Evolutionary conservation across 2,329 filamentous ascomycete species (phyloP).

Genomic region (Arthrinium phaeospermum): DNA sequence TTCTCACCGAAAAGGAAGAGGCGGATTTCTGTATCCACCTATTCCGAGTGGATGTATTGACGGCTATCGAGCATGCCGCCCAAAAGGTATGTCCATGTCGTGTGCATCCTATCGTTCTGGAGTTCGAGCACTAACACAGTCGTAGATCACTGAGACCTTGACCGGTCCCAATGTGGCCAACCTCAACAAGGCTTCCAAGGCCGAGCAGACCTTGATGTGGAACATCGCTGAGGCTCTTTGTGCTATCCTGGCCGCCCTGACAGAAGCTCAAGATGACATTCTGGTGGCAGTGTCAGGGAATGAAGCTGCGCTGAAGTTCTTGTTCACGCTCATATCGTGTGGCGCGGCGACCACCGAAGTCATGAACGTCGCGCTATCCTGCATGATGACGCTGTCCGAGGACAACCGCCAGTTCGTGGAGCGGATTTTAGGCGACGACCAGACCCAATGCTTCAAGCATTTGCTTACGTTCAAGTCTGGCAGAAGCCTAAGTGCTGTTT

Average conservation of each 20-base stretch:
- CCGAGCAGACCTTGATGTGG: constrained; percentile 60
- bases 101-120: background rate
- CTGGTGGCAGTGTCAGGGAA: constrained; percentile 58
- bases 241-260: constrained; percentile 58
- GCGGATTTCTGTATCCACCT: constrained; percentile 71
- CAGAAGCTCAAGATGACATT: constrained; percentile 66
- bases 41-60: constrained; percentile 65
- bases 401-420: constrained; percentile 62
- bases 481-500: constrained; percentile 55
- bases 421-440: constrained; percentile 56
- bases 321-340: constrained; percentile 57
- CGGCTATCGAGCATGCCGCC: constrained; percentile 63
- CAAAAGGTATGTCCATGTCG: constrained; percentile 50
- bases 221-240: constrained; percentile 60
- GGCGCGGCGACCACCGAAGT: constrained; percentile 47
- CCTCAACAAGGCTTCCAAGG: constrained; percentile 56
- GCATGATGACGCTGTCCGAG: constrained; percentile 64
- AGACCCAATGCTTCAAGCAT: constrained; percentile 53
- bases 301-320: constrained; percentile 54
- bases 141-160: constrained; percentile 51
- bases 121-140: constrained; percentile 22
- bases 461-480: constrained; percentile 55
- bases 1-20: constrained; percentile 67
- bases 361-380: constrained; percentile 56
- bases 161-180: constrained; percentile 43